phyloP scores from a whole-genome alignment of 1,284 basidiomycete genomes.

The Ceratobasidium sp. region DNA sequence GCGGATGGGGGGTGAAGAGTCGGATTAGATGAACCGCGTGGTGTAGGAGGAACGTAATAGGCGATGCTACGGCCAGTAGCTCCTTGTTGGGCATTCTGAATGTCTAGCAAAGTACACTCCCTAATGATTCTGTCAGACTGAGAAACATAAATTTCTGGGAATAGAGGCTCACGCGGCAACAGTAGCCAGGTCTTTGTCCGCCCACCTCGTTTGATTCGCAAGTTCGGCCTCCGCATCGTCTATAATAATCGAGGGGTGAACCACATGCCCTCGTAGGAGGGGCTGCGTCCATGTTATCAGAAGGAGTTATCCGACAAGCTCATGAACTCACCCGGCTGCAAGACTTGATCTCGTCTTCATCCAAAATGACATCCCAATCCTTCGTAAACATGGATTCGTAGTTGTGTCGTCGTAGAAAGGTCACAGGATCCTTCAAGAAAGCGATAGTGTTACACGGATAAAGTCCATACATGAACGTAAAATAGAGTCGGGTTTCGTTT shows the following conservation, averaged over 20 bases:
- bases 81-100: conserved; percentile 56
- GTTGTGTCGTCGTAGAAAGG: conserved; percentile 62
- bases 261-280: conserved; percentile 71
- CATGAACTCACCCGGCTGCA: conserved; percentile 52
- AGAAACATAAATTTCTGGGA: too few relatives aligned
- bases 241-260: conserved; percentile 76
- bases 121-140: conserved; percentile 1
- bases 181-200: conserved; percentile 66
- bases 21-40: not conserved
- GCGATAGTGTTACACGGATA: conserved; percentile 83
- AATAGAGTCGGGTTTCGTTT: conserved; percentile 56
- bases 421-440: conserved; percentile 71
- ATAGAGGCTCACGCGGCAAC: conserved; percentile 59
- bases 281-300: conserved; percentile 55
- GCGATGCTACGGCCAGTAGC: conserved; percentile 23
- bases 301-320: conserved; percentile 55
- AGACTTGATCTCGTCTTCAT: conserved; percentile 70
- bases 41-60: conserved; percentile 38
- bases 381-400: conserved; percentile 64
- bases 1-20: conserved; percentile 35
- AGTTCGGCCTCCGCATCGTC: conserved; percentile 69
- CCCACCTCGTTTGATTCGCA: conserved; percentile 68
- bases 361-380: conserved; percentile 70
- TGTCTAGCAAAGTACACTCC: conserved; percentile 73
- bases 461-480: conserved; percentile 83